Evolutionary conservation across 257 asterid genomes (phyloP), one percentile per base, ranked within the genome.

Genomic region (Nicotiana paniculata): DNA sequence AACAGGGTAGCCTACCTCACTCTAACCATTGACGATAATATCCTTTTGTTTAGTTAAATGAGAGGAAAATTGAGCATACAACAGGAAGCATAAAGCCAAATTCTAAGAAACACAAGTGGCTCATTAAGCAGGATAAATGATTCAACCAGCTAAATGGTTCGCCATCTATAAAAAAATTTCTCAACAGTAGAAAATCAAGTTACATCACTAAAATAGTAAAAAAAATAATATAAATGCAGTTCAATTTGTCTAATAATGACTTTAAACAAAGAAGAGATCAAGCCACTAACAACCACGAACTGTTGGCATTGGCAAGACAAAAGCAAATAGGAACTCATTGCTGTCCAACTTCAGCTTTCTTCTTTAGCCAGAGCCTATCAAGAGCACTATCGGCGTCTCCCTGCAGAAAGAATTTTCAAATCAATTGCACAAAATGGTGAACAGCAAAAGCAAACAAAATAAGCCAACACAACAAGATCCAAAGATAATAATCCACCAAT

Each of bases 301-400:
- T 16, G 63, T 26, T 57, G 63, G 63, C n/a, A 6, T 26, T 57
- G 63, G 63, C n/a, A 6, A 57, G 9, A 17, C 63, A 57, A 39
- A 70, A 43, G 35, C 78, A 70, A 39, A 70, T 43, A 43, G 35
- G 43, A 43, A 70, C 9, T 78, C 75, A 79, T 63, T 82, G 82
- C 28, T 62, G 84, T 12, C 55, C 80, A 63, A 76, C 54, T 68
- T 83, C 83, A 77, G 80, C 77, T 80, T 61, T 86, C 78, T 57
- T 83, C 81, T 83, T 83, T 63, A 70, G 85, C 86, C 88, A 82
- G 59, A 85, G 86, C 39, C 86, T 77, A 65, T 82, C 88, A 18
- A 85, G 46, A 53, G 81, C 88, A 82, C 83, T 82, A 62, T 82
- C 88, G 4, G 79, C 88, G 7, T 85, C 88, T 58, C 88, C 88